A percentile compares a stretch with the other conserved stretches of the same genome.
Conservation (phyloP, 805 yeast species). For the Candida piceae region DNA sequence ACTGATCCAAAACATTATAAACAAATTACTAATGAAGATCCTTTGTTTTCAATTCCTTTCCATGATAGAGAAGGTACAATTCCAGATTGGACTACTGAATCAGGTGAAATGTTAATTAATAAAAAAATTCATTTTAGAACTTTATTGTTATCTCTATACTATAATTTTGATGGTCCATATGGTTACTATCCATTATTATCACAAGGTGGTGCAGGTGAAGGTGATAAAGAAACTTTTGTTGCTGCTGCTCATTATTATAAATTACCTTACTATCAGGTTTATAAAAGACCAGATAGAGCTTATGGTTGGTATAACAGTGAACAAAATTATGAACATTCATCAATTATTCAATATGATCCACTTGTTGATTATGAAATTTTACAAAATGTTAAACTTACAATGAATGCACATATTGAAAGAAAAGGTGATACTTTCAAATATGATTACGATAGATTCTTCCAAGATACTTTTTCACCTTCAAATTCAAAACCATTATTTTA, state of each 20-base stretch:
- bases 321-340: slow-evolving; percentile 30
- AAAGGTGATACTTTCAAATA: slow-evolving; percentile 24
- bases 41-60: slow-evolving; percentile 34
- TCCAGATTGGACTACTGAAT: slow-evolving; percentile 65
- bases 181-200: slow-evolving; percentile 55
- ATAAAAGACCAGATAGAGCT: slow-evolving; percentile 32
- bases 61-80: slow-evolving; percentile 67
- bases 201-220: slow-evolving; percentile 66
- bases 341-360: slow-evolving; percentile 33
- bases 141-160: slow-evolving; percentile 55
- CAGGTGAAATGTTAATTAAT: slow-evolving; percentile 60
- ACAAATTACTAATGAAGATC: slow-evolving; percentile 32
- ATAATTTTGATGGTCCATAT: slow-evolving; percentile 59
- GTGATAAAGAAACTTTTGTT: slow-evolving; percentile 71
- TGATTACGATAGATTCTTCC: slow-evolving; percentile 24
- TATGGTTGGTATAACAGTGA: slow-evolving; percentile 30
- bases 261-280: slow-evolving; percentile 49
- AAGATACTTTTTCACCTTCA: slow-evolving; percentile 22
- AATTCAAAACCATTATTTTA: slow-evolving; percentile 30
- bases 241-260: slow-evolving; percentile 59
- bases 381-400: slow-evolving; percentile 17
- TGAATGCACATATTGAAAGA: slow-evolving; percentile 19
- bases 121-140: slow-evolving; percentile 54
- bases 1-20: slow-evolving; percentile 28
- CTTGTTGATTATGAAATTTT: slow-evolving; percentile 25